Evolutionary conservation across 140 eudicot genomes (phyloP).

Genomic region (Anethum foeniculum): DNA sequence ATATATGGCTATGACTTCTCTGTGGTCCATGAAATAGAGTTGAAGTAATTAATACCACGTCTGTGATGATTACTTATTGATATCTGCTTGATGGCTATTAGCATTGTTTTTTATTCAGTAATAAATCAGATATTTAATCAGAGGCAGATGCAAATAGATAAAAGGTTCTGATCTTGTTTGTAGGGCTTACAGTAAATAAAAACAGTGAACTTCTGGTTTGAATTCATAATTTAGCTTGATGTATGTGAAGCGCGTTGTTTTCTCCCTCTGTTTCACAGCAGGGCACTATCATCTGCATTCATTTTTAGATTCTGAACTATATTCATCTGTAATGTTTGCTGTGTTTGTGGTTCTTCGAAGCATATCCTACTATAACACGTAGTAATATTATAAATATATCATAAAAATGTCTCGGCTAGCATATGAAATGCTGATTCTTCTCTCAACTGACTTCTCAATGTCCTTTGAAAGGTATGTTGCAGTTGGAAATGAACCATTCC

Average conservation of each 20-base stretch:
- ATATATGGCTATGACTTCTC: neutral
- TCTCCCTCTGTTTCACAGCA: neutral
- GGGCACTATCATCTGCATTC: neutral
- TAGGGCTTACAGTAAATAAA: neutral
- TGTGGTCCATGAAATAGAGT: neutral
- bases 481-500: slow-evolving; percentile 69
- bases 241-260: neutral
- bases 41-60: slow-evolving; percentile 4
- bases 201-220: neutral
- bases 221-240: neutral
- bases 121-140: neutral
- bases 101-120: neutral
- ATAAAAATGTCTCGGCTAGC: neutral
- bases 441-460: slow-evolving; percentile 1
- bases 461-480: slow-evolving; percentile 42
- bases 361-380: neutral
- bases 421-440: slow-evolving; percentile 5
- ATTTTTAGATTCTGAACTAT: neutral
- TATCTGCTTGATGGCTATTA: neutral
- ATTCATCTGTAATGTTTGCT: neutral
- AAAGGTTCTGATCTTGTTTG: neutral
- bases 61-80: neutral
- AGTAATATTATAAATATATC: neutral
- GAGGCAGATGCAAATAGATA: neutral
- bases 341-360: neutral